These are phyloP conservation scores for Verticillium dahliae DNA, from an alignment of 2,329 filamentous ascomycete genomes.

Conservation along the genomic window DNA sequence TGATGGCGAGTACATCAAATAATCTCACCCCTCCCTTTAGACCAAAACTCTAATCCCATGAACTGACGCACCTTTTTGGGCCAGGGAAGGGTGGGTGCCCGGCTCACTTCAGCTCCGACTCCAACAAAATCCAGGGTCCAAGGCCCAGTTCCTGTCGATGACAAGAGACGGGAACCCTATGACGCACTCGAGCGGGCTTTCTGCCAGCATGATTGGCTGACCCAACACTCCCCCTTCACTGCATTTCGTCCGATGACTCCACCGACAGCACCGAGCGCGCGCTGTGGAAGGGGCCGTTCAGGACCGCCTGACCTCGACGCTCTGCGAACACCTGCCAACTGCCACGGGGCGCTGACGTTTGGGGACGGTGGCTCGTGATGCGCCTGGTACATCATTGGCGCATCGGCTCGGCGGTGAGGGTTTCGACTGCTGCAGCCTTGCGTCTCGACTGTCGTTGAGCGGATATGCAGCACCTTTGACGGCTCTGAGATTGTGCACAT, in stretches of 20 bases:
- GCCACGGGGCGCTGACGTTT: background rate
- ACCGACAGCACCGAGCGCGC: background rate
- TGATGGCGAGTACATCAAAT: background rate
- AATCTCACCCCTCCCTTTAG: background rate
- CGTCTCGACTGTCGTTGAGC: no score
- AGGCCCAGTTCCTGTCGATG: background rate
- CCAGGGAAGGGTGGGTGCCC: background rate
- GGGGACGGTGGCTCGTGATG: no score
- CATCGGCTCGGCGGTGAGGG: no score
- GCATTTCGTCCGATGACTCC: background rate
- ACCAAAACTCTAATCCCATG: background rate
- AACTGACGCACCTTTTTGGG: no score
- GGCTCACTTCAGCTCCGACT: background rate
- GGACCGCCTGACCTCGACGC: background rate
- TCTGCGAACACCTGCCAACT: background rate
- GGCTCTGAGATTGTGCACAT: no score
- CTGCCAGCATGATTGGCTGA: background rate
- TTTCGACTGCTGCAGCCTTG: no score
- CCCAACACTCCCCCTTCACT: background rate
- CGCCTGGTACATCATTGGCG: no score
- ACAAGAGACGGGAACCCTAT: background rate
- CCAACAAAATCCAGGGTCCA: background rate
- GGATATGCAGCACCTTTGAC: no score
- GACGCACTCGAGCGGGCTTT: background rate
- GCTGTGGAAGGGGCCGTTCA: background rate